These are phyloP conservation scores for Polytolypa hystricis DNA, from an alignment of 2,329 filamentous ascomycete species.

Conservation along the genomic window DNA sequence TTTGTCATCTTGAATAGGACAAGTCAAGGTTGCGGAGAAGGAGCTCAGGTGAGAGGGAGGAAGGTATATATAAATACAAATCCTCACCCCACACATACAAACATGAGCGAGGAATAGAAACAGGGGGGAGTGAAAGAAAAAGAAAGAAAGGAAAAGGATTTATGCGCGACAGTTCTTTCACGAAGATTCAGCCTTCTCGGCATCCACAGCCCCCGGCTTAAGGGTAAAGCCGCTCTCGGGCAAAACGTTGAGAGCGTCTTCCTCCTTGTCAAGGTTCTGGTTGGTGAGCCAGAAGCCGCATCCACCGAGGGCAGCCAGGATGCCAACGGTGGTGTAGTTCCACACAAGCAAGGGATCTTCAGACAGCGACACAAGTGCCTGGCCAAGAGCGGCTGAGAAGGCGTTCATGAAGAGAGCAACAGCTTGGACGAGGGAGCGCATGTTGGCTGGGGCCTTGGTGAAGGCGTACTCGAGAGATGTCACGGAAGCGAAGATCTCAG, in stretches of 20 bases:
- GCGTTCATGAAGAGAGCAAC: constrained; percentile 62
- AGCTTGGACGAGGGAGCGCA: constrained; percentile 63
- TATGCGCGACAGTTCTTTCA: no score
- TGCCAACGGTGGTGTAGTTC: constrained; percentile 57
- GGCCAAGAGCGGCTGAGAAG: constrained; percentile 57
- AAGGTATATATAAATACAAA: background rate
- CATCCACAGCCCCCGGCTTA: background rate
- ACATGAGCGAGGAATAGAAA: background rate
- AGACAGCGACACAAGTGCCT: constrained; percentile 53
- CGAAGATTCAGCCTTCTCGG: constrained; percentile 3
- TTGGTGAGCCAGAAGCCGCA: constrained; percentile 58
- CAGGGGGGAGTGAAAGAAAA: no score
- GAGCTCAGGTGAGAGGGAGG: no score
- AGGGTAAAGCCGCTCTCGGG: constrained; percentile 2
- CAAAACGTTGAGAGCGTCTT: constrained; percentile 53
- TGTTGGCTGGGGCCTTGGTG: constrained; percentile 67
- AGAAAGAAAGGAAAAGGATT: no score
- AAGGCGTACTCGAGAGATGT: constrained; percentile 65
- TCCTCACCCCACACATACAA: background rate
- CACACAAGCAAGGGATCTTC: constrained; percentile 56
- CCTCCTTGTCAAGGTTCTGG: constrained; percentile 51
- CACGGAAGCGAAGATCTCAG: constrained; percentile 48
- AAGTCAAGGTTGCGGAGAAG: no score
- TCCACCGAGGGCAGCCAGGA: constrained; percentile 53
- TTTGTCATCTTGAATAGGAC: no score